Evolutionary conservation across 1,139 yeast genomes (phyloP), one percentile per base, ranked within the genome.

Genomic region (Debaryomyces coudertii): DNA sequence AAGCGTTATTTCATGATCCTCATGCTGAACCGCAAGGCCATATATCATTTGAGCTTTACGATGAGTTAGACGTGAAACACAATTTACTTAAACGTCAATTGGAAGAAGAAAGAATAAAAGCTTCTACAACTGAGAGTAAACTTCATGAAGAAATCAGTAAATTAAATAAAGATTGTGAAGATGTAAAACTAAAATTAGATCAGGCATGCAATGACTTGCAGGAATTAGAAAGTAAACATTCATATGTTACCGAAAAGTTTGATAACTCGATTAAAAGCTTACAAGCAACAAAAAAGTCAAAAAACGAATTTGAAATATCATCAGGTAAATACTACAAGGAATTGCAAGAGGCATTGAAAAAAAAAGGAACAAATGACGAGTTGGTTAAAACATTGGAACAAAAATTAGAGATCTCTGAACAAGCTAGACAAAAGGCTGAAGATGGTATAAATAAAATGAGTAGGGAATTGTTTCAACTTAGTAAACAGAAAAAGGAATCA

Each of bases 401-500:
- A 7, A 69, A 67, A 45, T 57, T 72, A 18, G 61, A 60, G 2
- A 48, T 56, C 1, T 54, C 66, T 1, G 75, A 72, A 47, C 62
- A 54, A 28, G 81, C 79, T 7, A 87, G 86, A 56, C 74, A 76
- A 23, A 86, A 82, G 52, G 88, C 93, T 1, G 97, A 92, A 57
- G 85, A 82, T 50, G 97, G 96, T 5, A 85, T 92, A 47, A 92
- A 90, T 61, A 90, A 90, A 55, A 89, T 92, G 96, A 87, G 86
- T 48, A 74, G 93, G 38, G 97, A 90, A 53, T 69, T 92, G 31
- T 80, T 90, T 61, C 79, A 79, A 36, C 68, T 90, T 36, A 77
- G 83, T 0, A 81, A 81, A 48, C 83, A 82, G 29, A 84, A 84
- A 49, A 80, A 76, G 2, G 78, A 42, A 24, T 30, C 40, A 7